These are phyloP conservation scores for Trichoderma aggressivum DNA, from an alignment of 2,329 filamentous ascomycete genomes.

Conservation along the genomic window DNA sequence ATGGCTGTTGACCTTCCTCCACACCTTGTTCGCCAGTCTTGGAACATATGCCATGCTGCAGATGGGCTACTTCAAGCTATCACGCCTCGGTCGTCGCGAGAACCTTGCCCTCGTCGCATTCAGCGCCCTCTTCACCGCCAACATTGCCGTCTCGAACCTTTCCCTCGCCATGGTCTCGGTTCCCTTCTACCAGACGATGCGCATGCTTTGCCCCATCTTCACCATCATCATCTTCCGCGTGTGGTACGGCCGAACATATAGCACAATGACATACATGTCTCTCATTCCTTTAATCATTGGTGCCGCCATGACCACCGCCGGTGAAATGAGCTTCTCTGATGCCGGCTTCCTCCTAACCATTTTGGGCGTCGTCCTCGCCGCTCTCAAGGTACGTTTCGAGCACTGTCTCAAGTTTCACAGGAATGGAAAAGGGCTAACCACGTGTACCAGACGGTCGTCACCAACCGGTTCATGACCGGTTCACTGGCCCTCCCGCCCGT, in stretches of 20 bases:
- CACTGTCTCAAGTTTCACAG: not conserved
- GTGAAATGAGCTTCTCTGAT: constrained; percentile 61
- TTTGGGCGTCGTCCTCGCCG: constrained; percentile 52
- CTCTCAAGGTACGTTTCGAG: constrained; percentile 45
- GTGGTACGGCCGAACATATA: constrained; percentile 54
- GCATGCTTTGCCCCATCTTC: constrained; percentile 59
- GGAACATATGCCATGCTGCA: constrained; percentile 53
- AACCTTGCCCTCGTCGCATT: constrained; percentile 56
- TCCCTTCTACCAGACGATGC: constrained; percentile 64
- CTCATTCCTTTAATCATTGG: constrained; percentile 59
- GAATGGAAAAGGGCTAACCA: constrained; percentile 10
- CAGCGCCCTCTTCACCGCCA: constrained; percentile 59
- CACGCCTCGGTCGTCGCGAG: constrained; percentile 50
- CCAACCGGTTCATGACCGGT: constrained; percentile 63
- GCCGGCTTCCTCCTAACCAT: constrained; percentile 54
- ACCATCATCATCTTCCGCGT: constrained; percentile 59
- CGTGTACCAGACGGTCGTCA: constrained; percentile 50
- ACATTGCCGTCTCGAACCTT: constrained; percentile 62
- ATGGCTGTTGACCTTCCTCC: constrained; percentile 58
- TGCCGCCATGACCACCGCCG: constrained; percentile 57
- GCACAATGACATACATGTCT: constrained; percentile 54
- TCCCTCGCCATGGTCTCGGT: constrained; percentile 61
- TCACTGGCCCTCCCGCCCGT: constrained; percentile 54
- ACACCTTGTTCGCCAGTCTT: constrained; percentile 54
- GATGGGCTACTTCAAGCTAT: constrained; percentile 50